These are phyloP conservation scores for Calendula officinalis DNA, from an alignment of 129 eudicot species.

Conservation along the genomic window DNA sequence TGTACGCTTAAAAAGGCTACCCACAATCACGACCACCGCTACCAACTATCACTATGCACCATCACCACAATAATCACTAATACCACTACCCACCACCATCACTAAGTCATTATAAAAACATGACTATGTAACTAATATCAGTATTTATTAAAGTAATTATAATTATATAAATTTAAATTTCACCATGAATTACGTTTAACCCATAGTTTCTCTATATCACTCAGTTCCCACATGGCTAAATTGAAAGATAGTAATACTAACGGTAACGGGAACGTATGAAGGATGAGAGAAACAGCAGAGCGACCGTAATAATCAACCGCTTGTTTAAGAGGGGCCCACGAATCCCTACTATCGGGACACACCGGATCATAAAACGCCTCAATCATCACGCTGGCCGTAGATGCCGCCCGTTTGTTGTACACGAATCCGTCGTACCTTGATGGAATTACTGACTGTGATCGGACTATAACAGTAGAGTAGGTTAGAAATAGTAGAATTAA, in stretches of 20 bases:
- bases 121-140: too few species aligned
- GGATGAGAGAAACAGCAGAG: constrained; percentile 45
- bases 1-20: too few species aligned
- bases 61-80: too few species aligned
- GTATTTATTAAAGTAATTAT: too few species aligned
- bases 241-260: constrained; percentile 29
- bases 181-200: too few species aligned
- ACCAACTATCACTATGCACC: too few species aligned
- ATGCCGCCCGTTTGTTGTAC: constrained; percentile 40
- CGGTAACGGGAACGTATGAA: constrained; percentile 91
- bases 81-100: too few species aligned
- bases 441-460: constrained; percentile 44
- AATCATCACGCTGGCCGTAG: constrained; percentile 40
- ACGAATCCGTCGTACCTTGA: constrained; percentile 73
- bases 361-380: constrained; percentile 91
- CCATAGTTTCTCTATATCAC: too few species aligned
- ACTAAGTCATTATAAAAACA: too few species aligned
- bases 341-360: constrained; percentile 84
- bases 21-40: too few species aligned
- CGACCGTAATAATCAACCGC: constrained; percentile 56
- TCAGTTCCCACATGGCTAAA: neutral
- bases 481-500: constrained; percentile 21
- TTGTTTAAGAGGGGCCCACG: constrained; percentile 87
- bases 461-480: neutral
- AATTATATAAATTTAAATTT: too few species aligned